Percentiles rank a stretch among this genome's conserved stretches.
Evolutionary conservation across 306 rosid species (phyloP).

Genomic region (Rosa persica): DNA sequence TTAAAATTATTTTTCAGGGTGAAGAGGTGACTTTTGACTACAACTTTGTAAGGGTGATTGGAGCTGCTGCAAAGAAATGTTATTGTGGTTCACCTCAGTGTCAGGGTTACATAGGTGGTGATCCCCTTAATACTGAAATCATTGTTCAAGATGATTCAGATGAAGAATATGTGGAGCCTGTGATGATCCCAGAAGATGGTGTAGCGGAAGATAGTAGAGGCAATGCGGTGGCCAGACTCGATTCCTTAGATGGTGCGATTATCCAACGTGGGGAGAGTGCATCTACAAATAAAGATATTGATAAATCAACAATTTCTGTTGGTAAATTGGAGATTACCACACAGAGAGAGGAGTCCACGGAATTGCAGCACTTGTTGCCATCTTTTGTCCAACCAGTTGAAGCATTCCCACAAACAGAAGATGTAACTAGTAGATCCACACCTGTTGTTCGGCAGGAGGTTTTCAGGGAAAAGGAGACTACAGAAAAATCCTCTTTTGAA

Average conservation of each 20-base stretch:
- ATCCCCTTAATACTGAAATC: slow-evolving; percentile 65
- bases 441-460: slow-evolving; percentile 40
- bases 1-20: slow-evolving; percentile 49
- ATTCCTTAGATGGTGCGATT: slow-evolving; percentile 29
- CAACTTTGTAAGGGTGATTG: slow-evolving; percentile 98
- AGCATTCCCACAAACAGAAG: slow-evolving; percentile 51
- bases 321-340: slow-evolving; percentile 32
- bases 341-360: slow-evolving; percentile 45
- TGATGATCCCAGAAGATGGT: slow-evolving; percentile 58
- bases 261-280: slow-evolving; percentile 29
- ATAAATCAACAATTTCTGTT: slow-evolving; percentile 32
- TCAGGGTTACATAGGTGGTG: slow-evolving; percentile 95
- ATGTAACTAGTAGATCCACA: slow-evolving; percentile 41
- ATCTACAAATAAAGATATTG: slow-evolving; percentile 36
- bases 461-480: slow-evolving; percentile 33
- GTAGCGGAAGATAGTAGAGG: slow-evolving; percentile 30
- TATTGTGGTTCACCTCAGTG: slow-evolving; percentile 77
- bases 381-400: slow-evolving; percentile 45
- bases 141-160: slow-evolving; percentile 90
- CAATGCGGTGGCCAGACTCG: slow-evolving; percentile 22
- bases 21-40: slow-evolving; percentile 99
- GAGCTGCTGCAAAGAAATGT: slow-evolving; percentile 99
- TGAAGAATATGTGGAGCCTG: slow-evolving; percentile 88
- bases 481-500: slow-evolving; percentile 42
- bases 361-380: slow-evolving; percentile 41